Percentiles rank a stretch among this genome's conserved stretches.
Evolutionary conservation across 1,284 basidiomycete species (phyloP).

Genomic region (Pisolithus thermaeus): DNA sequence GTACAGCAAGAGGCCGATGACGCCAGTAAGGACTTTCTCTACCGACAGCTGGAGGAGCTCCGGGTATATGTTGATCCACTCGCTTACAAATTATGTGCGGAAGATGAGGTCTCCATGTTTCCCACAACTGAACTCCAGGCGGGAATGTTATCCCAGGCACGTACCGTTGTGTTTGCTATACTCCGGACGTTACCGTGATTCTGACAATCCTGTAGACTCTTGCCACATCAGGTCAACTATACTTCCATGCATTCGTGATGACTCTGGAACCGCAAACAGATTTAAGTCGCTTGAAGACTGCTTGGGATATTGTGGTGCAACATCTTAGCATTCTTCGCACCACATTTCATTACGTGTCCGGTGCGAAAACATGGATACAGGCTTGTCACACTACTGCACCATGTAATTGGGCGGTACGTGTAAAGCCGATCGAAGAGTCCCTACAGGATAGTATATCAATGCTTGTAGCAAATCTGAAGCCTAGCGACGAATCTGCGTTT

Average conservation of each 20-base stretch:
- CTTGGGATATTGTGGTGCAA: slow-evolving; percentile 33
- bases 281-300: slow-evolving; percentile 26
- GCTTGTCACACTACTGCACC: slow-evolving; percentile 32
- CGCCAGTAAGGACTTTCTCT: slow-evolving; percentile 3
- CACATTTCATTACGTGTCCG: slow-evolving; percentile 40
- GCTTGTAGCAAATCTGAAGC: slow-evolving; percentile 16
- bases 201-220: slow-evolving; percentile 32
- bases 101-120: slow-evolving; percentile 33
- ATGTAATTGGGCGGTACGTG: slow-evolving; percentile 32
- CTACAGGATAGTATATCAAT: slow-evolving; percentile 12
- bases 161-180: neutral
- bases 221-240: slow-evolving; percentile 38
- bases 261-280: slow-evolving; percentile 26
- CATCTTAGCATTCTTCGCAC: slow-evolving; percentile 39
- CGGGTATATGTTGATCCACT: slow-evolving; percentile 9
- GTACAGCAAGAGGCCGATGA: slow-evolving; percentile 5
- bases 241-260: slow-evolving; percentile 43
- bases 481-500: slow-evolving; percentile 22
- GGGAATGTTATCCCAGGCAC: slow-evolving; percentile 47
- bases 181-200: neutral
- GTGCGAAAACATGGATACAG: slow-evolving; percentile 38
- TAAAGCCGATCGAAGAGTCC: slow-evolving; percentile 4
- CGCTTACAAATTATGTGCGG: slow-evolving; percentile 14
- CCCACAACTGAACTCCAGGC: slow-evolving; percentile 42
- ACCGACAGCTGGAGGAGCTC: slow-evolving; percentile 10